phyloP scores from a whole-genome alignment of 768 basidiomycete species.

The Leccinum olivaceopallidum region DNA sequence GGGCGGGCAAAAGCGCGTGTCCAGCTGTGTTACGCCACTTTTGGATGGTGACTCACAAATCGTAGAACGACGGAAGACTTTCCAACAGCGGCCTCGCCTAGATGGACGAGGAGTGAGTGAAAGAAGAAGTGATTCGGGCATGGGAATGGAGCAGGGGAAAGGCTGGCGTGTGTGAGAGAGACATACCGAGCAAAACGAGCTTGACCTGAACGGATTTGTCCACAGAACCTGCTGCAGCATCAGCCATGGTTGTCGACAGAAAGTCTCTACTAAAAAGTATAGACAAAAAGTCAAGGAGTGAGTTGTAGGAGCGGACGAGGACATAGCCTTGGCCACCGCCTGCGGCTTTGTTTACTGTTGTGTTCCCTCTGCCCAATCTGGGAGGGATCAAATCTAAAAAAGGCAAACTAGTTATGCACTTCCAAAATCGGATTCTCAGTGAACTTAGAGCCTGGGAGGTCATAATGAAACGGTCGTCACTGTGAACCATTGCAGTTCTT shows the following conservation, averaged over 20 bases:
- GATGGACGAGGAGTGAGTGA: neutral
- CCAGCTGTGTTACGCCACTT: conserved; percentile 10
- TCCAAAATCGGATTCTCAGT: neutral
- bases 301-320: neutral
- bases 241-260: conserved; percentile 53
- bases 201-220: conserved; percentile 98
- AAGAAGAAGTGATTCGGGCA: neutral
- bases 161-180: neutral
- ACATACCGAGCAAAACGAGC: conserved; percentile 89
- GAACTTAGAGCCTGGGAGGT: neutral
- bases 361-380: conserved; percentile 14
- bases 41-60: conserved; percentile 63
- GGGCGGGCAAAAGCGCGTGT: neutral
- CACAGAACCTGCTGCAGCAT: conserved; percentile 67
- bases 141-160: neutral
- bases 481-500: neutral
- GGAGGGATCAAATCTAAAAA: neutral
- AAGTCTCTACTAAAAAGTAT: conserved; percentile 8
- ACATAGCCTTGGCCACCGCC: conserved; percentile 1
- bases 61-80: conserved; percentile 98
- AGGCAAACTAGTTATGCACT: neutral
- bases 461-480: neutral
- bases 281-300: neutral
- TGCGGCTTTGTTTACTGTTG: conserved; percentile 24
- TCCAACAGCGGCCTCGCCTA: conserved; percentile 98